A percentile compares a stretch with the other conserved stretches of the same genome.
Conservation (phyloP, 352 stramenopile species). For the Aphanomyces invadans region DNA sequence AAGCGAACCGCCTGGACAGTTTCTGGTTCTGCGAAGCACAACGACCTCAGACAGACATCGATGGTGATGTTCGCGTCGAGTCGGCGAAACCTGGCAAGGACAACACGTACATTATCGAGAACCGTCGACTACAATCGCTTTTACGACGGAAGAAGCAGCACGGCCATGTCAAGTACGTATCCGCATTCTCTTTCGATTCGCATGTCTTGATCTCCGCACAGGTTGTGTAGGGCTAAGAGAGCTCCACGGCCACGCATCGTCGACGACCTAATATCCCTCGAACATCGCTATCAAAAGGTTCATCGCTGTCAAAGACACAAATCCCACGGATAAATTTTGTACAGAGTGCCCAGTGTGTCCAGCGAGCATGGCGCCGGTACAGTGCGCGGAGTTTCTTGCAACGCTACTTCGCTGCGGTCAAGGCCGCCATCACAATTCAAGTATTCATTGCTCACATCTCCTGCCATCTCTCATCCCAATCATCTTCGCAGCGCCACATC, state of each 20-base stretch:
- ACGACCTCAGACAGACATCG: background rate
- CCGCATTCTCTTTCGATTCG: background rate
- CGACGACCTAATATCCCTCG: conserved; percentile 61
- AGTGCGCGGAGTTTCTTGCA: conserved; percentile 39
- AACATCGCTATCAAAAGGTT: conserved; percentile 45
- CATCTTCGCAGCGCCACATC: conserved; percentile 27
- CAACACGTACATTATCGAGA: conserved; percentile 55
- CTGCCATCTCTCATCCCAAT: background rate
- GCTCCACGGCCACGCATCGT: conserved; percentile 49
- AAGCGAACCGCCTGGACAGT: conserved; percentile 9
- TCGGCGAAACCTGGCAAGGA: conserved; percentile 8
- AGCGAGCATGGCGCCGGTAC: conserved; percentile 50
- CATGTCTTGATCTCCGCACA: background rate
- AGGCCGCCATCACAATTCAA: conserved; percentile 46
- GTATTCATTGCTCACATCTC: background rate
- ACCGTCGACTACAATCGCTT: conserved; percentile 43
- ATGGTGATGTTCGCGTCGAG: background rate
- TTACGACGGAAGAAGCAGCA: conserved; percentile 38
- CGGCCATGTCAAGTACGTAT: conserved; percentile 36
- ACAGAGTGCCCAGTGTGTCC: conserved; percentile 38
- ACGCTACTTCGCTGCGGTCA: conserved; percentile 36
- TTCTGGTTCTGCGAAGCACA: conserved; percentile 16
- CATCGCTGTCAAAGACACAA: background rate
- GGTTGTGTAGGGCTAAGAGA: conserved; percentile 38
- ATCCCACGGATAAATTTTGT: background rate